Evolutionary conservation across 495 filamentous ascomycete genomes (phyloP).

Genomic region (Penicillium simplicissimum): DNA sequence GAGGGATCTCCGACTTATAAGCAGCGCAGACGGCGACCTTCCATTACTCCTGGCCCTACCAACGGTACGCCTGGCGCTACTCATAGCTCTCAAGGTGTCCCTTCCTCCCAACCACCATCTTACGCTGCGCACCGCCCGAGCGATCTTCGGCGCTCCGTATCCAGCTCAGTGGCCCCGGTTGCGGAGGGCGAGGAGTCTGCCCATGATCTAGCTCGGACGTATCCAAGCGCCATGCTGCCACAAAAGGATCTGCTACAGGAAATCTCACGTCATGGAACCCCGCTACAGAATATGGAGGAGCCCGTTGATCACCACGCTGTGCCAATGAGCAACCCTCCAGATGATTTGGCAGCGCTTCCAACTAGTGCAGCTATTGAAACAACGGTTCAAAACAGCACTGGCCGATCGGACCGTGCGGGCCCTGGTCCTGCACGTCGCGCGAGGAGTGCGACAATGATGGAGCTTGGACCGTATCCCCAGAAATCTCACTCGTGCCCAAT

Average conservation of each 20-base stretch:
- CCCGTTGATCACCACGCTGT: slow-evolving; percentile 72
- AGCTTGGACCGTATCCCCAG: slow-evolving; percentile 92
- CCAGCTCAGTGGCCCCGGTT: slow-evolving; percentile 81
- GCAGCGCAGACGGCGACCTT: slow-evolving; percentile 89
- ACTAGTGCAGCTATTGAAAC: slow-evolving; percentile 62
- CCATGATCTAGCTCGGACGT: slow-evolving; percentile 64
- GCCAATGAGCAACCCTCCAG: slow-evolving; percentile 57
- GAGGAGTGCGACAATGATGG: slow-evolving; percentile 93
- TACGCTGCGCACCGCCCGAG: slow-evolving; percentile 73
- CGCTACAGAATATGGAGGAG: slow-evolving; percentile 75
- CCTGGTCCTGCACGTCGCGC: slow-evolving; percentile 81
- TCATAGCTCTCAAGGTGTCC: slow-evolving; percentile 52
- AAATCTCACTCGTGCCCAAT: slow-evolving; percentile 99
- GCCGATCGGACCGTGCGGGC: slow-evolving; percentile 62
- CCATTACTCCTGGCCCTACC: slow-evolving; percentile 74
- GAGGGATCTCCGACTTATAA: slow-evolving; percentile 99
- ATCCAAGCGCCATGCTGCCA: slow-evolving; percentile 65
- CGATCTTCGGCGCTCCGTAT: slow-evolving; percentile 88
- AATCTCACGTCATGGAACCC: slow-evolving; percentile 85
- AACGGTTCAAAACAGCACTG: slow-evolving; percentile 59
- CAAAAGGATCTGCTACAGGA: slow-evolving; percentile 78
- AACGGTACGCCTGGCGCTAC: slow-evolving; percentile 63
- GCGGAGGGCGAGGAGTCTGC: slow-evolving; percentile 71
- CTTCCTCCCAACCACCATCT: slow-evolving; percentile 38
- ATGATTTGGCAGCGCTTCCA: slow-evolving; percentile 67